These are phyloP conservation scores for Sextonia rubra DNA, from an alignment of 164 flowering plant species.

Conservation along the genomic window DNA sequence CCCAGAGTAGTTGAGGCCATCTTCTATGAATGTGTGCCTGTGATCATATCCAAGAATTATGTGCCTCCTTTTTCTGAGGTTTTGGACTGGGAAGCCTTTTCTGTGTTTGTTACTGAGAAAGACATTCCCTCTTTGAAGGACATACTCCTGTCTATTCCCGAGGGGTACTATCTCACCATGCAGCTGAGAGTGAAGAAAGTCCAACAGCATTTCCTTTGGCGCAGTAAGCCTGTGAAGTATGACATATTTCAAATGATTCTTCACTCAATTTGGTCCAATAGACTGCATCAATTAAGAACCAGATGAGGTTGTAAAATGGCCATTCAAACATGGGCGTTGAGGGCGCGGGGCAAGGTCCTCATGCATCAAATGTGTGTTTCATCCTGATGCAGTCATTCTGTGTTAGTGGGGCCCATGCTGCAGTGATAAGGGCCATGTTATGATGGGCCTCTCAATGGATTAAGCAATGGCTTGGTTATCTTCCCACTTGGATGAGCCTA, in stretches of 20 bases:
- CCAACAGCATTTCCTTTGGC: constrained; percentile 43
- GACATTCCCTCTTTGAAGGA: constrained; percentile 32
- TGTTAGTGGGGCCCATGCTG: neutral
- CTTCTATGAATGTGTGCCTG: constrained; percentile 40
- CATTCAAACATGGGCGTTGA: neutral
- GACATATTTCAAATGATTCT: constrained; percentile 49
- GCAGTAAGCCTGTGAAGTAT: constrained; percentile 34
- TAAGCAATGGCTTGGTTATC: neutral
- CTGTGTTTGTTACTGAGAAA: constrained; percentile 30
- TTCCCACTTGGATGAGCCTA: neutral
- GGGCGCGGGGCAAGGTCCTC: neutral
- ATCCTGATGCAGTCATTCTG: neutral
- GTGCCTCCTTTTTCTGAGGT: constrained; percentile 46
- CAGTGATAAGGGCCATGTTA: too few species aligned
- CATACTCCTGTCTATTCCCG: constrained; percentile 33
- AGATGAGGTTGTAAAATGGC: neutral
- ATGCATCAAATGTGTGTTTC: neutral
- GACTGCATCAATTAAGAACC: constrained; percentile 18
- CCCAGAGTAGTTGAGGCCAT: constrained; percentile 42
- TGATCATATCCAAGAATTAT: constrained; percentile 39
- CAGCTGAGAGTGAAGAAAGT: constrained; percentile 31
- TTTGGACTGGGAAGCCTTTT: constrained; percentile 38
- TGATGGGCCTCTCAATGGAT: neutral
- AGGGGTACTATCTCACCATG: constrained; percentile 29
- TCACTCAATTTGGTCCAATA: constrained; percentile 43